These are phyloP conservation scores for Suillus occidentalis DNA, from an alignment of 768 basidiomycete genomes.

Conservation along the genomic window DNA sequence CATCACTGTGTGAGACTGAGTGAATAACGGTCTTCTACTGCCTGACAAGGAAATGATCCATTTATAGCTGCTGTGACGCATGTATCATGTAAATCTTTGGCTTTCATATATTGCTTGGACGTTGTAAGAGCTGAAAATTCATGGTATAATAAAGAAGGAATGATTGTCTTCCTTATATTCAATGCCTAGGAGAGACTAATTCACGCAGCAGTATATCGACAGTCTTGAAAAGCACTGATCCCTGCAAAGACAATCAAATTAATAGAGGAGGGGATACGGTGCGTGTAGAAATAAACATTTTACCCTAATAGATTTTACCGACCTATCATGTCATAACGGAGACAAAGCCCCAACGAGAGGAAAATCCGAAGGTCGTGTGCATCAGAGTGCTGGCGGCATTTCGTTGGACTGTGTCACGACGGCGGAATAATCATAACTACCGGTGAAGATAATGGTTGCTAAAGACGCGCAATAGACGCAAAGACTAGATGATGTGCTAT, in stretches of 20 bases:
- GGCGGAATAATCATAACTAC: too few species aligned
- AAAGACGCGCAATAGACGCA: neutral
- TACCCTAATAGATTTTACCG: neutral
- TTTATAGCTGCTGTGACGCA: neutral
- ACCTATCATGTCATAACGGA: neutral
- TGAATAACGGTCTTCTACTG: neutral
- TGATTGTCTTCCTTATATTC: neutral
- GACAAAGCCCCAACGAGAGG: neutral
- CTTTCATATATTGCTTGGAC: neutral
- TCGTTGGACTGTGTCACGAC: neutral
- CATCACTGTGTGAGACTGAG: neutral
- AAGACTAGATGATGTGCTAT: neutral
- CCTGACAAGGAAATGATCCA: neutral
- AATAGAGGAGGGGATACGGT: too few species aligned
- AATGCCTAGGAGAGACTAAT: neutral
- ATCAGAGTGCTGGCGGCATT: neutral
- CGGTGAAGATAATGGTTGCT: neutral
- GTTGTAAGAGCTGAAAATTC: neutral
- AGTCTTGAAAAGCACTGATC: neutral
- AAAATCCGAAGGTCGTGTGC: neutral
- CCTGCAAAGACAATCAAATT: neutral
- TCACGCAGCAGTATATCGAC: neutral
- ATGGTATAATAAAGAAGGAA: neutral
- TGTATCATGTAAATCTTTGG: neutral
- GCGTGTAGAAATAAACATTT: neutral